These are phyloP conservation scores for Ceratobasidium sp. DNA, from an alignment of 1,284 basidiomycete genomes.

Conservation along the genomic window DNA sequence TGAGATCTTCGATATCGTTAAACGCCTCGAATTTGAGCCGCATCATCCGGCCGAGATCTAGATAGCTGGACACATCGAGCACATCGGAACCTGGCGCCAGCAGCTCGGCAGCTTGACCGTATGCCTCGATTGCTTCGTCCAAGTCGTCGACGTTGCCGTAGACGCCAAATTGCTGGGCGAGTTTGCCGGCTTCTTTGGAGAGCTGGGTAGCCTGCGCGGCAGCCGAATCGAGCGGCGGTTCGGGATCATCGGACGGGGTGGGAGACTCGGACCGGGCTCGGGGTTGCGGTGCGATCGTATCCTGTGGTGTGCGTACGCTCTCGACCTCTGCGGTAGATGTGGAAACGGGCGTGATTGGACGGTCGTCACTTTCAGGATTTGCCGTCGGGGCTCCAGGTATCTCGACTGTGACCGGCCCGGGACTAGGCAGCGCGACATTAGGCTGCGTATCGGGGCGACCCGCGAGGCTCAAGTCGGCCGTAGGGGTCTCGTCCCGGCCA, in stretches of 20 bases:
- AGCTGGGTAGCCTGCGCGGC: background rate
- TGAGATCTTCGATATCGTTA: conserved; percentile 13
- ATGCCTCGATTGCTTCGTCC: conserved; percentile 24
- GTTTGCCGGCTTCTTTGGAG: background rate
- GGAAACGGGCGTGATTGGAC: background rate
- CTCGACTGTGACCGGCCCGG: conserved; percentile 8
- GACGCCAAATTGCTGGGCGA: conserved; percentile 1
- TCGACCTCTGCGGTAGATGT: background rate
- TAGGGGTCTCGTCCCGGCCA: background rate
- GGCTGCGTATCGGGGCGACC: background rate
- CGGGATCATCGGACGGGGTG: background rate
- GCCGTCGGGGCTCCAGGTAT: background rate
- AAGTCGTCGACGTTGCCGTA: conserved; percentile 20
- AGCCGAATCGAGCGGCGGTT: background rate
- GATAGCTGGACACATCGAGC: conserved; percentile 19
- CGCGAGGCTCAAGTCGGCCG: background rate
- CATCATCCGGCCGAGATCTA: conserved; percentile 23
- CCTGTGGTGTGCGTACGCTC: background rate
- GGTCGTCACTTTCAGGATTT: background rate
- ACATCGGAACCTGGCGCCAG: background rate
- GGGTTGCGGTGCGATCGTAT: background rate
- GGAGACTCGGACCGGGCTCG: background rate
- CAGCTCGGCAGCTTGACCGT: conserved; percentile 6
- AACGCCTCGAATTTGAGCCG: conserved; percentile 30
- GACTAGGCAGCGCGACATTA: background rate